Percentiles rank a stretch among this genome's conserved stretches.
Evolutionary conservation across 352 stramenopile species (phyloP).

Genomic region (Globisporangium nagaii): DNA sequence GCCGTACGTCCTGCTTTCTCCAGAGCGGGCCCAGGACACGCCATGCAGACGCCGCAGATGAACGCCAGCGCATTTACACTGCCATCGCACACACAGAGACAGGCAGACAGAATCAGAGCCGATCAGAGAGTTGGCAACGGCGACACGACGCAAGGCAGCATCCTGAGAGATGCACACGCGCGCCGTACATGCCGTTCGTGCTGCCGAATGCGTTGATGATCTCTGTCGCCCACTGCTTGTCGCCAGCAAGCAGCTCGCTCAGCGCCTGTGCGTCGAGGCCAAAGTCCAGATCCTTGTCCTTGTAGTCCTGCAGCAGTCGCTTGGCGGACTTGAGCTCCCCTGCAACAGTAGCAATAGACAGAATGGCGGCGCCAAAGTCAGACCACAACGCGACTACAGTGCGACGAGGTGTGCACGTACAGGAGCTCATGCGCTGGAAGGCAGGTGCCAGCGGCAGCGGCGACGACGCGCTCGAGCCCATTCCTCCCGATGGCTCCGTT

Average conservation of each 20-base stretch:
- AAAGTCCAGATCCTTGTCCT: slow-evolving; percentile 75
- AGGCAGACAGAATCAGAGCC: neutral
- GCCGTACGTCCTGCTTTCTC: slow-evolving; percentile 53
- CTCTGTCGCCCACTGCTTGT: slow-evolving; percentile 45
- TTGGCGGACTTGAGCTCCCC: slow-evolving; percentile 50
- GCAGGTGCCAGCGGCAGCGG: slow-evolving; percentile 28
- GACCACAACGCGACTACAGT: neutral
- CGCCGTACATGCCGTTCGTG: slow-evolving; percentile 56
- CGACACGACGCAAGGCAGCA: neutral
- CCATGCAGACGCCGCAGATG: slow-evolving; percentile 48
- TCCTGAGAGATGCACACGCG: neutral
- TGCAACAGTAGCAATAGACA: slow-evolving; percentile 10
- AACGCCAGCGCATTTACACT: slow-evolving; percentile 68
- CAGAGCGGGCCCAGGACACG: slow-evolving; percentile 30
- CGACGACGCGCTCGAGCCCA: slow-evolving; percentile 46
- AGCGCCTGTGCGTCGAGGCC: slow-evolving; percentile 47
- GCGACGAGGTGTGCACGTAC: slow-evolving; percentile 26
- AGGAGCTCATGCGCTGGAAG: slow-evolving; percentile 53
- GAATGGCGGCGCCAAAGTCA: neutral
- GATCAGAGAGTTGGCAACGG: neutral
- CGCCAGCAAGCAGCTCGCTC: slow-evolving; percentile 34
- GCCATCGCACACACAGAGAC: neutral
- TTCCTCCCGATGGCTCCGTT: too few species aligned
- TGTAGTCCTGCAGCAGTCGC: slow-evolving; percentile 53
- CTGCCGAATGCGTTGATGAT: slow-evolving; percentile 57